phyloP scores from a whole-genome alignment of 148 eudicot genomes.

The Euryodendron excelsum region DNA sequence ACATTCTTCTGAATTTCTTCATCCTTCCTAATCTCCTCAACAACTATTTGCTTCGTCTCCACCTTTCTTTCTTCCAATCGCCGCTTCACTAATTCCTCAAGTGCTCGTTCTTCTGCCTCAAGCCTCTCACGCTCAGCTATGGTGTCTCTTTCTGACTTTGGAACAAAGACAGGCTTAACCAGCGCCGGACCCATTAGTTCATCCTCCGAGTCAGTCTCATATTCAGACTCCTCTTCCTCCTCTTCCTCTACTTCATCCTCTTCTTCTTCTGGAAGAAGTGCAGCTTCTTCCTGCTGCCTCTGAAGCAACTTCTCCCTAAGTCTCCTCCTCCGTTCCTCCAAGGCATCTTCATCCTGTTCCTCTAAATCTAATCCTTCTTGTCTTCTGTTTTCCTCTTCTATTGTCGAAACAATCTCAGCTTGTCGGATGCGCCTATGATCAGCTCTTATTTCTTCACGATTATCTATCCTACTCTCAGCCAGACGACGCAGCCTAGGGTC shows the following conservation, averaged over 20 bases:
- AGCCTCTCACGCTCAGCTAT: conserved; percentile 21
- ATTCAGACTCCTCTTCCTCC: conserved; percentile 20
- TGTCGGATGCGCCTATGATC: conserved; percentile 20
- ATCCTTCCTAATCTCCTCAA: conserved; percentile 19
- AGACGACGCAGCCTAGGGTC: conserved; percentile 18
- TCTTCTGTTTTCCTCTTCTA: conserved; percentile 18
- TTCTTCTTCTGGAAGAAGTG: conserved; percentile 21
- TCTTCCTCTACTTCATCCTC: conserved; percentile 20
- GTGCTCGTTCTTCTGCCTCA: conserved; percentile 20
- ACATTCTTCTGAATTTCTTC: conserved; percentile 8
- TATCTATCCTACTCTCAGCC: conserved; percentile 20
- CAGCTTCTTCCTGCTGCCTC: conserved; percentile 23
- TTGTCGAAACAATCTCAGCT: conserved; percentile 18
- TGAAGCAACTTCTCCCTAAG: conserved; percentile 19
- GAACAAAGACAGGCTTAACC: conserved; percentile 21
- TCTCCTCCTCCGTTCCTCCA: conserved; percentile 23
- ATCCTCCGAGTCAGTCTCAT: conserved; percentile 20
- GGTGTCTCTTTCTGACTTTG: conserved; percentile 20
- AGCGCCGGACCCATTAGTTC: conserved; percentile 11
- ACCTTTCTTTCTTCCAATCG: conserved; percentile 17
- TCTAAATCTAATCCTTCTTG: conserved; percentile 21
- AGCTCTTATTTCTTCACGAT: conserved; percentile 18
- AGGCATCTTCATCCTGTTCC: conserved; percentile 19
- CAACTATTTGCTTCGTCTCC: conserved; percentile 17
- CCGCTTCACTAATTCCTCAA: conserved; percentile 15